These are phyloP conservation scores for Monosporozyma aerobia DNA, from an alignment of 805 yeast genomes.

Conservation along the genomic window DNA sequence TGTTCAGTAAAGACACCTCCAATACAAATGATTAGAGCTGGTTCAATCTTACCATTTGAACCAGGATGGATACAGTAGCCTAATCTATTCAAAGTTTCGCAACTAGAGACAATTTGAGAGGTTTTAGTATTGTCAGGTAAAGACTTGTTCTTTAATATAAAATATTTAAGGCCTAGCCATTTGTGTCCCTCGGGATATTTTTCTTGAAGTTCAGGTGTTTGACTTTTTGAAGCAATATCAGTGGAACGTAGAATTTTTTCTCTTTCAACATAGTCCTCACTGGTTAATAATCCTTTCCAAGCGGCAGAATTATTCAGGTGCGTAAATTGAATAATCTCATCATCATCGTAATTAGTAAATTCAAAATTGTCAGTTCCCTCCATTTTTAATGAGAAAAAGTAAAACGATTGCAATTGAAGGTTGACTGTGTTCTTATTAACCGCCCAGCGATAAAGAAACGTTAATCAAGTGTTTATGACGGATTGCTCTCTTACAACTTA, in stretches of 20 bases:
- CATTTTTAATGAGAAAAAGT: not conserved
- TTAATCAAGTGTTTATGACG: not conserved
- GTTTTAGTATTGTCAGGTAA: slow-evolving; percentile 18
- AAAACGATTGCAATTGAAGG: not conserved
- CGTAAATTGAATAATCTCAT: slow-evolving; percentile 30
- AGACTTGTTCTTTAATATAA: slow-evolving; percentile 24
- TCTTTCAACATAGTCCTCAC: slow-evolving; percentile 32
- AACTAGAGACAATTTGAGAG: slow-evolving; percentile 33
- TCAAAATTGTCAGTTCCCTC: not conserved
- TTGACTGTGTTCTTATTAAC: not conserved
- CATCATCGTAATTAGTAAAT: slow-evolving; percentile 22
- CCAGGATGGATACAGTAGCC: slow-evolving; percentile 27
- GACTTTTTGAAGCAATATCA: slow-evolving; percentile 18
- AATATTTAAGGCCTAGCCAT: slow-evolving; percentile 31
- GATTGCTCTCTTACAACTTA: not conserved
- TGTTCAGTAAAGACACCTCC: slow-evolving; percentile 53
- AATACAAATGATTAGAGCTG: slow-evolving; percentile 34
- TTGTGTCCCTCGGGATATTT: slow-evolving; percentile 13
- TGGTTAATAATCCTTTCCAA: slow-evolving; percentile 30
- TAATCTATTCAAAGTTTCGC: slow-evolving; percentile 34
- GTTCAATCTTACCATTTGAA: slow-evolving; percentile 20
- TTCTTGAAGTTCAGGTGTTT: slow-evolving; percentile 8
- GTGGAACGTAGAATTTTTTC: slow-evolving; percentile 29
- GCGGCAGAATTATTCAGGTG: slow-evolving; percentile 28
- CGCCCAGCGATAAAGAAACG: not conserved